Base-by-base conservation (phyloP, 2,329 filamentous ascomycete genomes). In the Clarireedia homoeocarpa region DNA sequence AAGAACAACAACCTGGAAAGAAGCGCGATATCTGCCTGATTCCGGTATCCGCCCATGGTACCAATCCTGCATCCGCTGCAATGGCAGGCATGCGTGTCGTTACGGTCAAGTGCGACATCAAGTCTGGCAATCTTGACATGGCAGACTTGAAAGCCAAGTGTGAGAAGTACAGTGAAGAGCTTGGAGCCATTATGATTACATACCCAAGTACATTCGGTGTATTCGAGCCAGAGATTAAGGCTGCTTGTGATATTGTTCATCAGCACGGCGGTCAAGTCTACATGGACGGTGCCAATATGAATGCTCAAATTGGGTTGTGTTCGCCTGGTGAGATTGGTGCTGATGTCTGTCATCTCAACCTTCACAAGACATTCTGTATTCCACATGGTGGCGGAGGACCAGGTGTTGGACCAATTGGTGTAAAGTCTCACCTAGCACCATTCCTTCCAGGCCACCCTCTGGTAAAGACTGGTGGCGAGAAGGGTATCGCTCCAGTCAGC, bases 261-360 rank as follows among this genome's bases (percentile, higher is more conserved):
- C 73, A 87, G 61, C 77, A 95, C 68, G 92, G 92, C 52, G 92
- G 92, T 9, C 89, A 95, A 69, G 92, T 97, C 15, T 97, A 96
- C 77, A 96, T 97, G 92, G 92, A 97, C 70, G 92, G 92, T 48
- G 92, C 92, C 62, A 97, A 97, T 76, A 94, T 96, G 90, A 97
- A 96, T 69, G 92, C 92, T 17, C 92, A 97, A 73, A 96, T 97
- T 61, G 92, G 92, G 12, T 81, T 97, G 10, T 96, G 90, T 76
- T 95, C 90, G 0, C 92, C 92, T 1, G 92, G 92, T 40, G 91
- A 95, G 71, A 95, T 97, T 63, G 92, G 92, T 20, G 92, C 92
- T 30, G 92, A 97, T 70, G 91, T 96, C 40, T 97, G 92, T 80
- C 92, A 96, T 75, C 78, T 97, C 58, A 97, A 97, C 73, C 80